Evolutionary conservation across 768 basidiomycete species (phyloP).

Genomic region (Lactarius psammicola): DNA sequence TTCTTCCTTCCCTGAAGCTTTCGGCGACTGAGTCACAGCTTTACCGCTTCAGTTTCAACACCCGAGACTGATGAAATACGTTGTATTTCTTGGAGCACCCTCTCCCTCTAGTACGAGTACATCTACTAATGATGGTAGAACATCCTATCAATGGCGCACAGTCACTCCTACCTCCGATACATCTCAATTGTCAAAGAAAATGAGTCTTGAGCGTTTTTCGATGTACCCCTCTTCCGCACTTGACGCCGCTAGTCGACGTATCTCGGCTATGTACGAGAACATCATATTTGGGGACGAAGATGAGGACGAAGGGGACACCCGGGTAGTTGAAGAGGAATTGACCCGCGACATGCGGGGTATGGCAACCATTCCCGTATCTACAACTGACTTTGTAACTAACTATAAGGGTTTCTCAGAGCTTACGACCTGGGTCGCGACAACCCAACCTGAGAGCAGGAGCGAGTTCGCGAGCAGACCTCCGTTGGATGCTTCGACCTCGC

Average conservation of each 20-base stretch:
- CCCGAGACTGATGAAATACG: constrained; percentile 34
- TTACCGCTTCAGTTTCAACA: background rate
- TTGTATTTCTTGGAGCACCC: constrained; percentile 55
- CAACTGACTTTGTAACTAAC: background rate
- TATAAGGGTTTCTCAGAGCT: constrained; percentile 10
- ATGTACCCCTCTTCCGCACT: constrained; percentile 46
- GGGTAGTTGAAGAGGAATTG: constrained; percentile 15
- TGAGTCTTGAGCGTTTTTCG: constrained; percentile 25
- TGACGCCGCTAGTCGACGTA: constrained; percentile 64
- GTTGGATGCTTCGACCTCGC: constrained; percentile 26
- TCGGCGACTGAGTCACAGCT: background rate
- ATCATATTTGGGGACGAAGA: constrained; percentile 59
- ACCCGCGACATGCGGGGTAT: background rate
- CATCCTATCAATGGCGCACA: constrained; percentile 47
- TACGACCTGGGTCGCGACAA: constrained; percentile 22
- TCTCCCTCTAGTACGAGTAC: constrained; percentile 40
- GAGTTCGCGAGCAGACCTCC: background rate
- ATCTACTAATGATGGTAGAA: constrained; percentile 34
- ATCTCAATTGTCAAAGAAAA: constrained; percentile 23
- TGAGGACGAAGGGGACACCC: constrained; percentile 27
- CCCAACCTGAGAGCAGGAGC: constrained; percentile 11
- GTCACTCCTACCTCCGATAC: constrained; percentile 34
- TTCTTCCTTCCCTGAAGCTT: background rate
- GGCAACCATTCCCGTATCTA: background rate
- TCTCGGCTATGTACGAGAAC: constrained; percentile 69